These are phyloP conservation scores for Petunia hybrid DNA, from an alignment of 305 asterid species.

Conservation along the genomic window DNA sequence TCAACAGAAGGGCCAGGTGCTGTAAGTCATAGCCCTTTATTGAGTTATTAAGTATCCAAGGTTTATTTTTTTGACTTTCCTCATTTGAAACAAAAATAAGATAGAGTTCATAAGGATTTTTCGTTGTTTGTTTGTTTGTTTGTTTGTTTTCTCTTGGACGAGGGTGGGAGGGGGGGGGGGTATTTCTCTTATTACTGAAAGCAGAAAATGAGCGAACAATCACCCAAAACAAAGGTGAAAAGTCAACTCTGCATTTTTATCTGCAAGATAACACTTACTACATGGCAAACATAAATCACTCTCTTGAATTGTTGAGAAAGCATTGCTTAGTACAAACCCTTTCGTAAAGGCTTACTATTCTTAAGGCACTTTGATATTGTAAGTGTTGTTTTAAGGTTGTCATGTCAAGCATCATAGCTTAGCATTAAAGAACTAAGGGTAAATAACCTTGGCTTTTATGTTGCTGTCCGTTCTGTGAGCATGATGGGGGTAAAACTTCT, in stretches of 20 bases:
- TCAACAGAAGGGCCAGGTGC: slow-evolving; percentile 96
- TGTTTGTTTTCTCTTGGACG: background rate
- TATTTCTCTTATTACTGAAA: slow-evolving; percentile 4
- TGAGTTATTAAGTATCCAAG: slow-evolving; percentile 27
- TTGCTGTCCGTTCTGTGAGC: slow-evolving; percentile 6
- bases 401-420: background rate
- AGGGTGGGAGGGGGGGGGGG: background rate
- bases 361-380: background rate
- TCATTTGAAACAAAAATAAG: background rate
- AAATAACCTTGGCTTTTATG: background rate
- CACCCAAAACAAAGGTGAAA: background rate
- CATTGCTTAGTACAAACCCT: slow-evolving; percentile 18
- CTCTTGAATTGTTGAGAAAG: slow-evolving; percentile 17
- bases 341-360: background rate
- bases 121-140: background rate
- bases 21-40: slow-evolving; percentile 58
- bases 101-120: background rate
- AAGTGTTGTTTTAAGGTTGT: background rate
- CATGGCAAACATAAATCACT: background rate
- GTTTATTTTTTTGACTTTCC: background rate
- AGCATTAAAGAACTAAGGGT: slow-evolving; percentile 1
- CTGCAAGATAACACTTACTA: slow-evolving; percentile 7
- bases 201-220: background rate
- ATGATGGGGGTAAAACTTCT: slow-evolving; percentile 22
- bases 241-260: slow-evolving; percentile 1